Evolutionary conservation across 2,329 filamentous ascomycete genomes (phyloP), one percentile per base, ranked within the genome.

Genomic region (Penicillium sp.): DNA sequence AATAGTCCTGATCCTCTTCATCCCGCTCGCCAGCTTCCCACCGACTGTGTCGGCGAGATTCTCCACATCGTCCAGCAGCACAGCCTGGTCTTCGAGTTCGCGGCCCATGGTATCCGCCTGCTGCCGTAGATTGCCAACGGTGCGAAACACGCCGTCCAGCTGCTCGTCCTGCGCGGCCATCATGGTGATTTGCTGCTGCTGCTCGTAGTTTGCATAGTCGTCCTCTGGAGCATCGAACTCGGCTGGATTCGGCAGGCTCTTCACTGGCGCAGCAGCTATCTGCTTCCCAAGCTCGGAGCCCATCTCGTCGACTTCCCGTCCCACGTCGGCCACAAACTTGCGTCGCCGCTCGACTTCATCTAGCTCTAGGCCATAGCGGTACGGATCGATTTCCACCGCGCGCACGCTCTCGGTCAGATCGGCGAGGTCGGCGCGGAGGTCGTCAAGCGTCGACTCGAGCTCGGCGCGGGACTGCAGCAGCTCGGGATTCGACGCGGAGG

Each of bases 21-120:
- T 84, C 20, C 94, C 94, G 56, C 82, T 91, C 76, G 91, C 85
- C 66, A 99, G 74, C 69, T 94, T 87, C 1, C 90, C 89, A 14
- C 90, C 89, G 1, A 99, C 91, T 33, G 93, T 82, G 71, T 97
- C 92, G 3, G 90, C 91, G 56, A 96, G 79, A 28, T 81, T 83
- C 73, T 97, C 93, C 42, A 95, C 88, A 52, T 89, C 86, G 61
- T 94, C 87, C 57, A 99, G 80, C 83, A 97, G 88, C 72, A 91
- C 90, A 21, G 82, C 83, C 79, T 99, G 94, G 77, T 99, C 94
- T 74, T 97, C 95, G 47, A 99, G 79, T 77, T 99, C 94, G 57
- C 93, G 81, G 1, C 94, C 93, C 93, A 99, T 99, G 65, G 91
- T 90, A 73, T 95, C 87, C 1, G 94, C 95, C 79, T 97, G 94